Evolutionary conservation across 345 rosid species (phyloP).

Genomic region (Bruguiera parviflora): DNA sequence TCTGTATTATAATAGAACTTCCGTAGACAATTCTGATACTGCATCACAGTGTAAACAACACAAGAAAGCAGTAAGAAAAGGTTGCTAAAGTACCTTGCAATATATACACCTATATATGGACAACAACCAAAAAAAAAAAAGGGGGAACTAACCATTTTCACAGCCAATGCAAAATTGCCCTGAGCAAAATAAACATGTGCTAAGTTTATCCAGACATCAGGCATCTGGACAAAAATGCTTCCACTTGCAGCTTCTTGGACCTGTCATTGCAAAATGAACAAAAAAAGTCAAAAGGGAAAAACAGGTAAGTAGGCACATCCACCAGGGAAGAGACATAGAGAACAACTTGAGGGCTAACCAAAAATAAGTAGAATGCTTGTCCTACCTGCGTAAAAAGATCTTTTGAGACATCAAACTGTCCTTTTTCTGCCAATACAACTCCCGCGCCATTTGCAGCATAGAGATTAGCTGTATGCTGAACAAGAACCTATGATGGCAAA

Average conservation of each 20-base stretch:
- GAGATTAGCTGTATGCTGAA: slow-evolving; percentile 80
- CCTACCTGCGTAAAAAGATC: slow-evolving; percentile 88
- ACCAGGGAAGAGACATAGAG: not conserved
- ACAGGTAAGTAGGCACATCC: not conserved
- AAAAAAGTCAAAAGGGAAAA: slow-evolving; percentile 6
- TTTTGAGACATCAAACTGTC: slow-evolving; percentile 91
- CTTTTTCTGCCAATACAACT: slow-evolving; percentile 93
- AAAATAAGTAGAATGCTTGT: slow-evolving; percentile 13
- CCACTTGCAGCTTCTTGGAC: slow-evolving; percentile 99
- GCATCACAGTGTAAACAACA: slow-evolving; percentile 28
- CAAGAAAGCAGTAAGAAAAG: slow-evolving; percentile 8
- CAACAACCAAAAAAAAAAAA: not conserved
- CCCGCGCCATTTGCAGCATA: slow-evolving; percentile 99
- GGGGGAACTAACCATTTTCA: slow-evolving; percentile 78
- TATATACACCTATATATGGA: not conserved
- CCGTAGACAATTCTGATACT: slow-evolving; percentile 98
- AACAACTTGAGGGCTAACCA: slow-evolving; percentile 2
- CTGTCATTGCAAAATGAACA: slow-evolving; percentile 34
- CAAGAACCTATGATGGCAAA: slow-evolving; percentile 58
- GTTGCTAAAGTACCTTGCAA: not conserved
- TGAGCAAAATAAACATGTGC: slow-evolving; percentile 97
- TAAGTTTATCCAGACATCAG: slow-evolving; percentile 97
- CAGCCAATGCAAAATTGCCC: slow-evolving; percentile 90
- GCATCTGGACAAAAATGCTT: slow-evolving; percentile 91
- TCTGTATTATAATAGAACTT: slow-evolving; percentile 86